Conservation (phyloP, 1,139 yeast species). For the Scheffersomyces lignicola region DNA sequence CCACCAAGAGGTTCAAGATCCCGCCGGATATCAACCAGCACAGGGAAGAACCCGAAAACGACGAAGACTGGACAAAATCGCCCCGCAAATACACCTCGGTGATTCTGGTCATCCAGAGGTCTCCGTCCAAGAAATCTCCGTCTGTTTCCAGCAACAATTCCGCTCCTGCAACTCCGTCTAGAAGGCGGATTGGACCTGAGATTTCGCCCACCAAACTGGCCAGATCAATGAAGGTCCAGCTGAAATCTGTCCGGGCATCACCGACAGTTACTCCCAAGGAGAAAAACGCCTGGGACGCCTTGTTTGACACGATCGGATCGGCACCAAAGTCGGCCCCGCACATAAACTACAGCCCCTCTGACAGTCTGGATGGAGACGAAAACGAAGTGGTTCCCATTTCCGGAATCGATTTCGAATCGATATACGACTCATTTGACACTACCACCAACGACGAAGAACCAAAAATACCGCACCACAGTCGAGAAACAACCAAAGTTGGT, state of each 20-base stretch:
- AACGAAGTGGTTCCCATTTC: neutral
- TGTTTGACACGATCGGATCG: conserved; percentile 18
- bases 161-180: neutral
- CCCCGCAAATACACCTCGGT: conserved; percentile 19
- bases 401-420: conserved; percentile 1
- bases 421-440: neutral
- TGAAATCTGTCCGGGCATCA: neutral
- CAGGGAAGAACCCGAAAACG: neutral
- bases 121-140: conserved; percentile 5
- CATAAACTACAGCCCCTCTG: neutral
- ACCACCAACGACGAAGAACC: neutral
- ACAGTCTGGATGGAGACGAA: neutral
- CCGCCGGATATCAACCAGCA: neutral
- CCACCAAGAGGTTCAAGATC: neutral
- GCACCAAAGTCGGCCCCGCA: conserved; percentile 6
- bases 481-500: conserved; percentile 2
- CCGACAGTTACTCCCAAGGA: conserved; percentile 10
- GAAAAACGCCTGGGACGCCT: conserved; percentile 21
- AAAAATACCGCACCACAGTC: neutral
- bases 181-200: neutral
- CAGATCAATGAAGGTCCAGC: neutral
- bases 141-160: neutral
- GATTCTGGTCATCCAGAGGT: conserved; percentile 10
- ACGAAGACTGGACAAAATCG: conserved; percentile 16
- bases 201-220: neutral